Evolutionary conservation across 805 yeast genomes (phyloP).

Genomic region (Candida maesae): DNA sequence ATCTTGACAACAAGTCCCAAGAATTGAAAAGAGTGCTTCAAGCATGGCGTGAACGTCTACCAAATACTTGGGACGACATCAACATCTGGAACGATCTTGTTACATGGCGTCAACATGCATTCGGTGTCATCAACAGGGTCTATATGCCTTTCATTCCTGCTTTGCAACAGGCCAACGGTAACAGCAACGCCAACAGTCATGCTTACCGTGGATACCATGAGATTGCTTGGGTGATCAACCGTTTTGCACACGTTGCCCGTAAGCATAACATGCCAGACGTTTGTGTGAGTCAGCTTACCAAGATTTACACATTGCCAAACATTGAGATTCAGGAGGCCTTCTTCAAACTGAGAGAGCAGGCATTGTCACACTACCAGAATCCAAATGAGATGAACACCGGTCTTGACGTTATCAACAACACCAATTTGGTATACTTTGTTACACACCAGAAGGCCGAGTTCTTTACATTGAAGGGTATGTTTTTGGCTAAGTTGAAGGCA

Average conservation of each 20-base stretch:
- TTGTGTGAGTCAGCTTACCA: conserved; percentile 85
- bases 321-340: conserved; percentile 98
- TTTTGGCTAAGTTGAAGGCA: conserved; percentile 83
- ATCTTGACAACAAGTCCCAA: conserved; percentile 87
- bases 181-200: conserved; percentile 77
- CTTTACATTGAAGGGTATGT: conserved; percentile 97
- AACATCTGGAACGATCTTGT: conserved; percentile 96
- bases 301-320: conserved; percentile 93
- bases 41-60: conserved; percentile 97
- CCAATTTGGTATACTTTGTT: conserved; percentile 92
- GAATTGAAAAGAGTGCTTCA: conserved; percentile 91
- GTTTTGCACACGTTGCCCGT: conserved; percentile 98
- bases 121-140: conserved; percentile 90
- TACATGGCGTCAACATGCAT: conserved; percentile 98
- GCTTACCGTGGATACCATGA: conserved; percentile 98
- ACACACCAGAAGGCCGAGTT: conserved; percentile 98
- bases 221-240: conserved; percentile 96
- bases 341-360: conserved; percentile 92
- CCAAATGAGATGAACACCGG: conserved; percentile 91
- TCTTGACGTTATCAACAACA: conserved; percentile 92
- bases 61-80: conserved; percentile 96
- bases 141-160: conserved; percentile 91
- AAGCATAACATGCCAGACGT: conserved; percentile 97
- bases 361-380: conserved; percentile 94
- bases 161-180: conserved; percentile 65